These are phyloP conservation scores for Paramecium octaurelia DNA, from an alignment of 73 alveolate genomes.

Conservation along the genomic window DNA sequence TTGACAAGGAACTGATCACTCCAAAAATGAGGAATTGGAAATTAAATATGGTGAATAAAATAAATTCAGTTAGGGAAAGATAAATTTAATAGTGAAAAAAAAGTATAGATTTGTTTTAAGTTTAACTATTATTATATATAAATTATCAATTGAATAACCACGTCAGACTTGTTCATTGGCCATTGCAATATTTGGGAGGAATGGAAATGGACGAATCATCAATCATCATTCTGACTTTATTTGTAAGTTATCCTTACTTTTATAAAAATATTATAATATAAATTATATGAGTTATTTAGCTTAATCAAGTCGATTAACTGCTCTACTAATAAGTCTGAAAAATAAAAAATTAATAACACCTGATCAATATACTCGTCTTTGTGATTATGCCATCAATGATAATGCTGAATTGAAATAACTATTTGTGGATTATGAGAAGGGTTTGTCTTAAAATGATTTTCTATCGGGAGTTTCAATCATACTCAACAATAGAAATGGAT, in stretches of 20 bases:
- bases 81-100: neutral
- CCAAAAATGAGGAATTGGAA: constrained; percentile 26
- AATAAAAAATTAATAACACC: neutral
- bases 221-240: neutral
- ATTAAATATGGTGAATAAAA: neutral
- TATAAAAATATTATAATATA: neutral
- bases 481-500: neutral
- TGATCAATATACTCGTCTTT: neutral
- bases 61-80: neutral
- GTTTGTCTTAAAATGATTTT: neutral
- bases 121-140: neutral
- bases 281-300: constrained; percentile 1
- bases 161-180: too few relatives aligned
- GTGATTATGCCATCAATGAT: neutral
- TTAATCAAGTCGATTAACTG: constrained; percentile 22
- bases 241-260: neutral
- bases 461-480: neutral
- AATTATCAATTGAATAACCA: too few relatives aligned
- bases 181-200: too few relatives aligned
- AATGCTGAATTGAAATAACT: neutral
- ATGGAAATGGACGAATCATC: too few relatives aligned
- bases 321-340: neutral
- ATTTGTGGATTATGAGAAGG: neutral
- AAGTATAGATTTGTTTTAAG: neutral
- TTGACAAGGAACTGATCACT: neutral